Conservation (phyloP, 164 flowering plant genomes). For the Vitis riparia region DNA sequence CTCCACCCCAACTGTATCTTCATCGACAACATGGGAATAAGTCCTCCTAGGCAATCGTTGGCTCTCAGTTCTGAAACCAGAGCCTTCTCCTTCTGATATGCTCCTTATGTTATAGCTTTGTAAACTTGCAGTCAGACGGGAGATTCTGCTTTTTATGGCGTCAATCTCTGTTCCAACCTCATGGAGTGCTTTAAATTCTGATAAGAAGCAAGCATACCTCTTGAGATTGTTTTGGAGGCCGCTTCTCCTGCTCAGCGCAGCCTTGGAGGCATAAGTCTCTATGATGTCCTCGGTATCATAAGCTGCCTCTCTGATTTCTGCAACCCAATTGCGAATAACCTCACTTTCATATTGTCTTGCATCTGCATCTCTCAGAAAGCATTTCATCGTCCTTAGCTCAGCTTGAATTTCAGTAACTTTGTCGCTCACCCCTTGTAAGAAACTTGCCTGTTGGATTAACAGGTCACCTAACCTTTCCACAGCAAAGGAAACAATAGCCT, state of each 20-base stretch:
- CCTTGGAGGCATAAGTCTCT: constrained; percentile 17
- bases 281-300: constrained; percentile 34
- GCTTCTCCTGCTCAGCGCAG: neutral
- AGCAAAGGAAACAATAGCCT: no score
- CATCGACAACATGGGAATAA: no score
- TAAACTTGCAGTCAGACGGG: neutral
- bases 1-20: no score
- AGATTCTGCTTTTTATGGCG: constrained; percentile 8
- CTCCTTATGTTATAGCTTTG: constrained; percentile 12
- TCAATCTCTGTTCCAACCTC: constrained; percentile 13
- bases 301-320: constrained; percentile 30
- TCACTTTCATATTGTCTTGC: constrained; percentile 10
- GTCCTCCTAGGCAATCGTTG: no score
- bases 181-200: neutral
- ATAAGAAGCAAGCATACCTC: constrained; percentile 6
- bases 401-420: constrained; percentile 6
- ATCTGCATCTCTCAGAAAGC: constrained; percentile 34
- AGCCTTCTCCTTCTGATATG: neutral
- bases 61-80: neutral
- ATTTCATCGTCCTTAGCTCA: constrained; percentile 16
- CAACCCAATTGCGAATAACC: constrained; percentile 22
- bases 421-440: neutral
- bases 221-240: neutral
- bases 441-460: constrained; percentile 9
- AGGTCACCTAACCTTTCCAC: neutral